Base-by-base conservation (phyloP, 305 asterid species). In the Salvia sclarea region DNA sequence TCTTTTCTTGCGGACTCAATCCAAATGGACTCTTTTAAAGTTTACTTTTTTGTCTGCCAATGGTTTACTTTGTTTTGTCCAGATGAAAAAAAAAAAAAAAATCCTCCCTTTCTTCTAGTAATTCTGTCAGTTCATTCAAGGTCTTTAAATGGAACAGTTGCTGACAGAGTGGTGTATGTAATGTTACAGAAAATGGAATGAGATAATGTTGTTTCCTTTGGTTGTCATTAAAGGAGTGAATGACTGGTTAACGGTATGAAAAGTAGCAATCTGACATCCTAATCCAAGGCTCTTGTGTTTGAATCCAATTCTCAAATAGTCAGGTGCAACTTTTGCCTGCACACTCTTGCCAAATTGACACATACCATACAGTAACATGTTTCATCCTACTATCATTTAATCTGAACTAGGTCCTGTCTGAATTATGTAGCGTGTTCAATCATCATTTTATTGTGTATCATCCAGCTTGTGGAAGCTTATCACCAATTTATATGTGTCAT, bases 401-500 rank as follows among this genome's bases (percentile, higher is more conserved):
- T 30, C 0, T 30, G 35, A 18, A 50, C 28, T 52, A 14, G 17
- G 25, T 37, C 44, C 5, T 48, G 22, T 22, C 37, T 2, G 17
- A 44, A 55, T 20, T 31, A 9, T 2, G n/a, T 24, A 2, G 37
- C 14, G 4, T 12, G 20, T 18, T 38, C 17, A 14, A 25, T 33
- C 57, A 2, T 43, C 10, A 57, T 58, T 49, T 58, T 35, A 16
- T 33, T 38, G 49, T 2, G 12, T 28, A 59, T 59, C 65, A 41
- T 69, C 28, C 53, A 20, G 54, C 14, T 43, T 24, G 71, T 31
- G 40, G 31, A n/a, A 37, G 55, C 35, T 45, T 30, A 37, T 2
- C 25, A n/a, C 49, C 38, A 37, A 30, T 54, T 50, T 43, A 45
- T 21, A 12, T 18, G 44, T 72, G 25, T 71, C 61, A 16, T 73